Evolutionary conservation across 305 asterid species (phyloP), one percentile per base, ranked within the genome.

Genomic region (Rubia balearica): DNA sequence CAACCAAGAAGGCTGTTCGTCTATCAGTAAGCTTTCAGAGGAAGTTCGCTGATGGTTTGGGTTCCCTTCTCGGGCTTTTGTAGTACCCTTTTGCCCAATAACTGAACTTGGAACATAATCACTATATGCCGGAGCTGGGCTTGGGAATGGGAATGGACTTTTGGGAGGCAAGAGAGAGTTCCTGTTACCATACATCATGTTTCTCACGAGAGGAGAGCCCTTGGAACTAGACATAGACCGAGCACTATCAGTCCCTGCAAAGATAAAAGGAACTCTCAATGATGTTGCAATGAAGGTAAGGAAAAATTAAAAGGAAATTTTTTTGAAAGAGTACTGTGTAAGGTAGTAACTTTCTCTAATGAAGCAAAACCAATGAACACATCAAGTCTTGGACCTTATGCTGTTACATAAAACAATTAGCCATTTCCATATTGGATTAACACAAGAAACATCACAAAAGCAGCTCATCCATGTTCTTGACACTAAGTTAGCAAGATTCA

Each of bases 1-100:
- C 42, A 88, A 74, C 95, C 95, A 88, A 74, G 88, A 86, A 68
- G 91, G 95, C 69, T 88, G 88, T 74, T 88, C 95, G 70, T 85
- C 90, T 49, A 85, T 80, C 65, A 86, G 70, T 71, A 75, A 72
- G 64, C 86, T 80, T 67, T 86, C 95, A 12, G 95, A 88, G 51
- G 91, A 83, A 75, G 95, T 83, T 41, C 95, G 85, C 13, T 88
- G 89, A 75, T 84, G 91, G 82, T 79, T 81, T 33, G 85, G 70
- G 73, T 77, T 79, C 71, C 82, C 86, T 42, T 83, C 85, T 73
- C 80, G 80, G 65, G 80, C 76, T 65, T 73, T 84, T 43, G 81
- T 71, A 12, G 60, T 68, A 74, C 77, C 78, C 76, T 80, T 83
- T 30, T 69, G 83, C 51, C 80, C 83, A 61, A 71, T 42, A 62